Evolutionary conservation across 371 early-diverging fungal species (phyloP), one percentile per base, ranked within the genome.

Genomic region (Rhizomucor pusillus): DNA sequence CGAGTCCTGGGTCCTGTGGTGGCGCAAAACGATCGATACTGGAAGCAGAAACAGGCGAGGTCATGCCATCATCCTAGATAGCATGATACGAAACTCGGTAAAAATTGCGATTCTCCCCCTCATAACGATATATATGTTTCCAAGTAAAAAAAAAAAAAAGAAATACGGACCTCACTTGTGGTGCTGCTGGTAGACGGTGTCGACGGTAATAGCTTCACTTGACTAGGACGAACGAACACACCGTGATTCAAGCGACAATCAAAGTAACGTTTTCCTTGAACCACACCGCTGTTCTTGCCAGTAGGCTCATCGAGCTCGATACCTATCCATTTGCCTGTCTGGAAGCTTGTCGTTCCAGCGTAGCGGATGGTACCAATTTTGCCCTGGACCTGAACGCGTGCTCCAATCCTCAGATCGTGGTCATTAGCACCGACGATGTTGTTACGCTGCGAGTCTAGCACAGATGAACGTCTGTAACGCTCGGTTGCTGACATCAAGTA

Each of bases 241-340:
- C 94, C 95, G 63, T 86, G 81, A 7, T 74, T 65, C 13, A 81
- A 62, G 52, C 60, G 71, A 57, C 91, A 90, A 3, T 88, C 85
- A 78, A 93, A 95, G 70, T 95, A 95, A 0, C 89, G 81, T 48
- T 73, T 79, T 43, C 88, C 90, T 39, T 87, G 75, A 44, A 92
- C 90, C 0, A 85, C 76, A 29, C 92, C 92, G 50, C 86, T 76
- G 66, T 94, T 90, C 59, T 91, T 93, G 6, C 94, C 94, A 9
- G 54, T 68, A 0, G 85, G 71, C 19, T 77, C 73, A 73, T 89
- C 89, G 14, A 91, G 71, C 46, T 89, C 90, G 35, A 92, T 71
- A 37, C 94, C 92, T 50, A 85, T 81, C 92, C 92, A 93, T 66
- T 76, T 79, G 11, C 92, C 94, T 1, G 82, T 65, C 23, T 84